Evolutionary conservation across 768 basidiomycete genomes (phyloP), one percentile per base, ranked within the genome.

Genomic region (Coprinopsis cinerea): DNA sequence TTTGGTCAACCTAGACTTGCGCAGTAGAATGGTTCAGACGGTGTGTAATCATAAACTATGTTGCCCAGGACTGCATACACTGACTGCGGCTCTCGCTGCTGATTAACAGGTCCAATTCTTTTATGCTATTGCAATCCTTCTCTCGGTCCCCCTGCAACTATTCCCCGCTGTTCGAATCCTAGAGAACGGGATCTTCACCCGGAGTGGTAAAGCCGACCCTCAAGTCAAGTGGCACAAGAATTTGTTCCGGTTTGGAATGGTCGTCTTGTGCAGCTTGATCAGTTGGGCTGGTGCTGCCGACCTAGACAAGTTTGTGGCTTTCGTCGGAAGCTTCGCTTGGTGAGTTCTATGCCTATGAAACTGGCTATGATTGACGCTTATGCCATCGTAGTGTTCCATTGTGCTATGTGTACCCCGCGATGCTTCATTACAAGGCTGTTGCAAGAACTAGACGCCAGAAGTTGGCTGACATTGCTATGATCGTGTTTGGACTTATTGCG

Each of bases 161-260:
- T 97, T 98, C 90, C 96, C 96, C 0, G 96, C 95, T 2, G 84
- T 95, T 41, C 83, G 96, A 47, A 98, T 99, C 61, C 81, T 97
- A 69, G 96, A 99, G 75, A 95, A 97, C 61, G 94, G 89, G 2
- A 59, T 98, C 24, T 97, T 98, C 64, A 82, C 82, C 39, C 78
- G 78, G 43, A 92, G 88, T 57, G 96, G 96, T 42, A 97, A 97
- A 65, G 74, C 65, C 45, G 76, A 92, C 63, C 55, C 70, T 27
- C 75, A 79, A 49, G 88, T 98, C 63, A 98, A 99, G 64, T 98
- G 95, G 96, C 73, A 82, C 59, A 99, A 99, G 82, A 99, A 98
- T 59, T 67, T 80, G n/a, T 82, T 93, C 66, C 78, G 85, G 44
- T 92, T 88, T 57, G 70, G 71, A 24, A 68, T 86, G 58, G 82